Conservation (phyloP, 768 basidiomycete genomes). For the Trametes maxima region DNA sequence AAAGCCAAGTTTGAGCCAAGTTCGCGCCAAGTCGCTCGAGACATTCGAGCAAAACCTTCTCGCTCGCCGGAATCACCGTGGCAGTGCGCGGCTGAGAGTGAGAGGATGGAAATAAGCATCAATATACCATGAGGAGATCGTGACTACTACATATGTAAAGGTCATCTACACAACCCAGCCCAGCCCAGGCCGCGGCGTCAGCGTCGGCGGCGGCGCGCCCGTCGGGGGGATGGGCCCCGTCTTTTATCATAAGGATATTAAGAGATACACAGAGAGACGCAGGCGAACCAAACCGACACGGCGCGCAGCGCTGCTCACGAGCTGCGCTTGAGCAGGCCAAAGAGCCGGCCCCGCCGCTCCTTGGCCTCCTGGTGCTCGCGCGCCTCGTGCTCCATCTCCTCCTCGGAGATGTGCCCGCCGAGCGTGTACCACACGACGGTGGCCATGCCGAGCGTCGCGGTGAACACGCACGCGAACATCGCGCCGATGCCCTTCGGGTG, state of each 20-base stretch:
- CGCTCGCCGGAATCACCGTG: not conserved
- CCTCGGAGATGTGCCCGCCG: constrained; percentile 73
- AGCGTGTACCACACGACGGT: constrained; percentile 86
- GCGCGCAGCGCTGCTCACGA: not conserved
- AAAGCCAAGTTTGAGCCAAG: too few relatives aligned
- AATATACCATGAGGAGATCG: not conserved
- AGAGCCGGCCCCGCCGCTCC: constrained; percentile 50
- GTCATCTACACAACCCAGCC: not conserved
- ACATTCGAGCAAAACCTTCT: too few relatives aligned
- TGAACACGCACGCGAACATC: constrained; percentile 77
- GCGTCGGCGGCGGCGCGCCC: not conserved
- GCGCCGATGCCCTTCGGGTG: constrained; percentile 71
- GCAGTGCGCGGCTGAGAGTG: not conserved
- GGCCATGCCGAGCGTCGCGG: constrained; percentile 81
- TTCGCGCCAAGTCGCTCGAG: too few relatives aligned
- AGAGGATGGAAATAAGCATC: not conserved
- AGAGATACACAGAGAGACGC: not conserved
- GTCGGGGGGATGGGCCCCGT: not conserved
- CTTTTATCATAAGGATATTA: constrained; percentile 7
- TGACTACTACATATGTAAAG: constrained; percentile 1
- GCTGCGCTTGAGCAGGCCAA: constrained; percentile 34
- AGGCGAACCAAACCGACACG: not conserved
- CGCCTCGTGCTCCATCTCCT: constrained; percentile 79
- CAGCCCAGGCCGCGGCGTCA: not conserved
- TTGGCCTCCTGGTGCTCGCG: constrained; percentile 58